Evolutionary conservation across 2,329 filamentous ascomycete species (phyloP), one percentile per base, ranked within the genome.

Genomic region (Colletotrichum abscissum): DNA sequence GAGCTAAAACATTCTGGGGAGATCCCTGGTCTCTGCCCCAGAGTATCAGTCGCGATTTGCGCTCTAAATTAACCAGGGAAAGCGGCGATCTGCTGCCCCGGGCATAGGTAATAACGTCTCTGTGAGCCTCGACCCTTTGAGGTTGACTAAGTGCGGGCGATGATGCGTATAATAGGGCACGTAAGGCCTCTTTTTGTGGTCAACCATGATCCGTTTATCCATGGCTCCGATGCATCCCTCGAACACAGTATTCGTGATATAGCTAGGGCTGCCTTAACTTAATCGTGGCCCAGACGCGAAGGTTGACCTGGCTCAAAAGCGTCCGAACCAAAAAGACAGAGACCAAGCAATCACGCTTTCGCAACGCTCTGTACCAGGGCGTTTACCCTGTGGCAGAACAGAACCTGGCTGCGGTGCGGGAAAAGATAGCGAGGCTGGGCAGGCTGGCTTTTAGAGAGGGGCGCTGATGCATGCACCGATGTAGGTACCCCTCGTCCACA

Each of bases 1-100:
- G 55, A 54, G 72, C 72, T 74, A 74, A 72, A 67, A 63, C 58
- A 74, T 67, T 42, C 68, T 67, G 72, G 68, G 63, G 69, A 67
- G 63, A 68, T 67, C 68, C 72, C 69, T 66, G 67, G 33, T 35
- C 46, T 24, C n/a, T 66, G 69, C 72, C 68, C 68, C 72, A 26
- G 68, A 66, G 63, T 49, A 63, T 68, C 63, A 72, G 63, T 72
- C 72, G 68, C 72, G 63, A 74, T 68, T 72, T 63, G 57, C 63
- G 72, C 69, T 62, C 52, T 63, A 72, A 72, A 72, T 67, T 59
- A 63, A 63, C 67, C 14, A 68, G 72, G 63, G 30, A 72, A 56
- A 14, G 57, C 63, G 67, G 66, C 12, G 62, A 73, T 71, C 49
- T 71, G 52, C 56, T 67, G 67, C 56, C 62, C 57, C 49, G 35